Percentiles rank a stretch among this genome's conserved stretches.
phyloP scores from a whole-genome alignment of 148 eudicot genomes.

The Heliosperma pusillum region DNA sequence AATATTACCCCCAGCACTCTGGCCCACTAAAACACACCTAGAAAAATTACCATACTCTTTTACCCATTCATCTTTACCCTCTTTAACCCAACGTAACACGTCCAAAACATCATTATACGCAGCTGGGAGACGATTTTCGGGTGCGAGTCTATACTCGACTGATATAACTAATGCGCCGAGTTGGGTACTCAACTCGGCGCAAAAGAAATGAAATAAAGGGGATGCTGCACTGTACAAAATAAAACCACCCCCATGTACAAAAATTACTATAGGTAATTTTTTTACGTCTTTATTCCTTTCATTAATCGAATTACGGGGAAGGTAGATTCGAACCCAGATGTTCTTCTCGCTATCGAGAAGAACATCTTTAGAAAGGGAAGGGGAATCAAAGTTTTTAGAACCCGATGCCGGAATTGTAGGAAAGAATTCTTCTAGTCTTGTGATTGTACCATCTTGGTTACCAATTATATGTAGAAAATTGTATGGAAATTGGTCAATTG shows the following conservation, averaged over 20 bases:
- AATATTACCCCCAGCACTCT: constrained; percentile 44
- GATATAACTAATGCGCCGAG: constrained; percentile 32
- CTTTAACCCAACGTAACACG: constrained; percentile 32
- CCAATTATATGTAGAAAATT: constrained; percentile 14
- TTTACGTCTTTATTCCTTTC: too few species aligned
- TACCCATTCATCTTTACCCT: constrained; percentile 31
- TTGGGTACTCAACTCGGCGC: constrained; percentile 21
- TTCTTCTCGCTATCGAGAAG: constrained; percentile 13
- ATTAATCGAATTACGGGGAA: constrained; percentile 7
- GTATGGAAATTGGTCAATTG: constrained; percentile 24
- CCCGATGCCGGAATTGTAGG: constrained; percentile 14
- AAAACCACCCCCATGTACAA: constrained; percentile 34
- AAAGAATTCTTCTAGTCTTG: constrained; percentile 5
- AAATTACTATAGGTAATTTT: constrained; percentile 25
- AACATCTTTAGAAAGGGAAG: constrained; percentile 23
- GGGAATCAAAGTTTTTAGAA: not conserved
- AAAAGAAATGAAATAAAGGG: constrained; percentile 14
- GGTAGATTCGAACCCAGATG: constrained; percentile 33
- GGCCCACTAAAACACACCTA: constrained; percentile 29
- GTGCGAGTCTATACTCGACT: constrained; percentile 43
- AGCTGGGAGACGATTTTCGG: constrained; percentile 39
- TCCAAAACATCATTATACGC: constrained; percentile 40
- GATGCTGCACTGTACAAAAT: constrained; percentile 17
- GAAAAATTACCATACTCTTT: constrained; percentile 27
- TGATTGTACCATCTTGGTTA: constrained; percentile 30